A percentile compares a stretch with the other conserved stretches of the same genome.
Evolutionary conservation across 805 yeast species (phyloP).

Genomic region (Lipomyces mesembrius): DNA sequence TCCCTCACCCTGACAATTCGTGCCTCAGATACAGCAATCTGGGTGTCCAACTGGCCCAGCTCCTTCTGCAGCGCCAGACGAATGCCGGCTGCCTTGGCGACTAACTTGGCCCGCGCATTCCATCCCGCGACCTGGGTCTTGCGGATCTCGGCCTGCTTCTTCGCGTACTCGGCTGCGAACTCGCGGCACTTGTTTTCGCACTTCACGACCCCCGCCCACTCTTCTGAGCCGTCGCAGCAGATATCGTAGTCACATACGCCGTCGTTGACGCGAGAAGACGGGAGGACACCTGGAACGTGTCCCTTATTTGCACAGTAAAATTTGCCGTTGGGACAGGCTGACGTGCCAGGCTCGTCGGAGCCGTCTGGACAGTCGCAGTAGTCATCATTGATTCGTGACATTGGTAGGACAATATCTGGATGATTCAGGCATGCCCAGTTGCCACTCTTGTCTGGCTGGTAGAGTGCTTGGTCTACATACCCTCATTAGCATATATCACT

Average conservation of each 20-base stretch:
- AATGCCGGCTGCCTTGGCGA: conserved; percentile 42
- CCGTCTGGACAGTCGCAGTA: conserved; percentile 98
- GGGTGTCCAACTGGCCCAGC: conserved; percentile 36
- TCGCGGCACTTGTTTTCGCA: conserved; percentile 65
- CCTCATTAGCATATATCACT: background rate
- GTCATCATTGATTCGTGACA: conserved; percentile 77
- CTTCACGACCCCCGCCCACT: conserved; percentile 49
- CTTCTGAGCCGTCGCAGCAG: conserved; percentile 97
- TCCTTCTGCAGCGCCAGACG: conserved; percentile 37
- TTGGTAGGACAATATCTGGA: conserved; percentile 65
- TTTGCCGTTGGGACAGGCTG: conserved; percentile 64
- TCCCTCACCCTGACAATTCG: conserved; percentile 41
- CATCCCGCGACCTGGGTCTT: conserved; percentile 47
- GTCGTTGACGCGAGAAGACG: conserved; percentile 74
- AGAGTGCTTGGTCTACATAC: conserved; percentile 41
- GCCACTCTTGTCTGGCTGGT: conserved; percentile 57
- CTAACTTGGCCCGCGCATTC: conserved; percentile 44
- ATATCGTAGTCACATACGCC: conserved; percentile 87
- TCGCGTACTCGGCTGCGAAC: conserved; percentile 51
- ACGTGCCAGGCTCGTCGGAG: conserved; percentile 94
- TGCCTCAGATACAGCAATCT: conserved; percentile 37
- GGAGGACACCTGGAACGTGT: conserved; percentile 63
- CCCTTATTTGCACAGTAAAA: conserved; percentile 85
- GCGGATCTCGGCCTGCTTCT: conserved; percentile 36
- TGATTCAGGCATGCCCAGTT: conserved; percentile 72